A percentile compares a stretch with the other conserved stretches of the same genome.
These are phyloP conservation scores for Elaeis oleifera DNA, from an alignment of 202 grass and related monocot genomes.

Conservation along the genomic window DNA sequence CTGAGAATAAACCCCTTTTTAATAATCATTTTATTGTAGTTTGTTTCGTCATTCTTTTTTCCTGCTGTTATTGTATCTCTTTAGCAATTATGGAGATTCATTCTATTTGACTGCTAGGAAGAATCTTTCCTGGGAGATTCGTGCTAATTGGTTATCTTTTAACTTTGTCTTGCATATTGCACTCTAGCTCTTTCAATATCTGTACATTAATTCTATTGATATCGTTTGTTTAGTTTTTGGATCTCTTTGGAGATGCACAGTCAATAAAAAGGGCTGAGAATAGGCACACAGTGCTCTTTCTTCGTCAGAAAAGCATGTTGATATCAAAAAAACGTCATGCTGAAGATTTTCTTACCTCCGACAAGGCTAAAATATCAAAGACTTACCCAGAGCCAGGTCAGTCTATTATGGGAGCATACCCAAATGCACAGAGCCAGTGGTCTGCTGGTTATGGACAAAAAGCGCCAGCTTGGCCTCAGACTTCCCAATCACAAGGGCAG, in stretches of 20 bases:
- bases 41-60: too few species aligned
- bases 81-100: too few species aligned
- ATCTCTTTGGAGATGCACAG: constrained; percentile 87
- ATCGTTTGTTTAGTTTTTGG: constrained; percentile 64
- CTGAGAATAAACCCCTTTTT: too few species aligned
- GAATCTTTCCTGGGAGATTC: too few species aligned
- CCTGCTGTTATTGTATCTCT: too few species aligned
- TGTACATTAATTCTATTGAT: constrained; percentile 17
- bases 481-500: constrained; percentile 50
- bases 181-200: not conserved
- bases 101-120: too few species aligned
- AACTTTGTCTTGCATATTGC: constrained; percentile 3
- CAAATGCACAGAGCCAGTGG: constrained; percentile 41
- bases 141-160: not conserved
- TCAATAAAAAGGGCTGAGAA: constrained; percentile 68
- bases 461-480: constrained; percentile 26
- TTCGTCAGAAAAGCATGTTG: constrained; percentile 50
- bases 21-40: too few species aligned
- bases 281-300: constrained; percentile 61
- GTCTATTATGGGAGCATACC: constrained; percentile 42
- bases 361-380: constrained; percentile 66
- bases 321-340: constrained; percentile 72
- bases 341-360: constrained; percentile 61
- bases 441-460: constrained; percentile 21
- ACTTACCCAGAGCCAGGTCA: constrained; percentile 30